Conservation (phyloP, 2,329 filamentous ascomycete genomes). For the Hymenoscyphus linearis region DNA sequence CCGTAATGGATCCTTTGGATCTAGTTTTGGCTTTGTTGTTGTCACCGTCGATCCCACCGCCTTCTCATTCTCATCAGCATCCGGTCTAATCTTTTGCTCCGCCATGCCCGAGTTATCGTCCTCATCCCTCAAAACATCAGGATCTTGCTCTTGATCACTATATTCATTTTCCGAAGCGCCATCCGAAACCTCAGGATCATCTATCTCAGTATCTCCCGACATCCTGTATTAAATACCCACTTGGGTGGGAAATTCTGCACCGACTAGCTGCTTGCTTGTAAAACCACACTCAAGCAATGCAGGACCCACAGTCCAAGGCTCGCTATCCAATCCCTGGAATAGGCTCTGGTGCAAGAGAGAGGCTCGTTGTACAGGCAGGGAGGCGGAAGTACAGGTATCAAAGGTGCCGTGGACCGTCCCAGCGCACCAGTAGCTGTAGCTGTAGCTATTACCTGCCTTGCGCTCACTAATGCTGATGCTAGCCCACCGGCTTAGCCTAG, state of each 20-base stretch:
- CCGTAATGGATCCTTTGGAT: constrained; percentile 84
- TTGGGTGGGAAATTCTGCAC: constrained; percentile 17
- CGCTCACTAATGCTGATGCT: constrained; percentile 16
- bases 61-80: constrained; percentile 30
- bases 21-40: constrained; percentile 56
- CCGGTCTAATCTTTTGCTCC: constrained; percentile 29
- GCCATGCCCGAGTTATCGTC: constrained; percentile 32
- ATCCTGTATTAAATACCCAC: constrained; percentile 31
- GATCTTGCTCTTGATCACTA: constrained; percentile 32
- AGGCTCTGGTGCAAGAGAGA: constrained; percentile 22
- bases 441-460: constrained; percentile 16
- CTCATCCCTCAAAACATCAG: constrained; percentile 29
- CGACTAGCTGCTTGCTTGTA: constrained; percentile 25
- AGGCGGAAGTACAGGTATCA: constrained; percentile 20
- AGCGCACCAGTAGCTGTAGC: constrained; percentile 21
- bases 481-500: constrained; percentile 4
- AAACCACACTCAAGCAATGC: constrained; percentile 30
- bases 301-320: constrained; percentile 20
- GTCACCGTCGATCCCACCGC: constrained; percentile 35
- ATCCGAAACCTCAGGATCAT: constrained; percentile 33
- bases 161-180: constrained; percentile 33
- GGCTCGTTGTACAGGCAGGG: constrained; percentile 25
- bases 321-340: constrained; percentile 24
- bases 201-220: constrained; percentile 33
- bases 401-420: constrained; percentile 24